Evolutionary conservation across 345 rosid genomes (phyloP).

Genomic region (Rubroshorea leprosula): DNA sequence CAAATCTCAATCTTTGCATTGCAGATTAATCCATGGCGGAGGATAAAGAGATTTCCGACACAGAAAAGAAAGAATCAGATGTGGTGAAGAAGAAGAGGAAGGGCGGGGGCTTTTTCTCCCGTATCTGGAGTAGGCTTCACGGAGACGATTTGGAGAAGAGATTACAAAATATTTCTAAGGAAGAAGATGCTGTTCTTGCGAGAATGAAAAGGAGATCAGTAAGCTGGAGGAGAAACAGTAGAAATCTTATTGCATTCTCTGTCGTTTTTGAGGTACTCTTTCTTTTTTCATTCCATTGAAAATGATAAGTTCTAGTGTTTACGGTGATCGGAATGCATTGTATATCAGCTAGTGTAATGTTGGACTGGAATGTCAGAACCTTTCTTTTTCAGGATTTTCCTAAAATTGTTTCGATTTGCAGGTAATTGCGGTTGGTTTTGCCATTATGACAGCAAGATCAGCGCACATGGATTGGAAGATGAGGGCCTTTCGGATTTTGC

Average conservation of each 20-base stretch:
- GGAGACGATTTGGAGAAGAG: constrained; percentile 93
- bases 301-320: too few relatives aligned
- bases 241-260: constrained; percentile 60
- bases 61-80: constrained; percentile 27
- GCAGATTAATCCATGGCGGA: constrained; percentile 26
- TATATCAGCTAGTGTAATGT: too few relatives aligned
- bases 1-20: too few relatives aligned
- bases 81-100: constrained; percentile 32
- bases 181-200: constrained; percentile 66
- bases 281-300: too few relatives aligned
- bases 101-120: constrained; percentile 53
- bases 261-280: constrained; percentile 64
- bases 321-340: neutral
- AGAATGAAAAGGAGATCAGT: constrained; percentile 63
- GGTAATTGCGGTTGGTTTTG: constrained; percentile 68
- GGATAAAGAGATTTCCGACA: constrained; percentile 27
- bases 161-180: constrained; percentile 68
- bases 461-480: constrained; percentile 60
- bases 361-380: neutral
- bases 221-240: constrained; percentile 53
- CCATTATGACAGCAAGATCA: constrained; percentile 56
- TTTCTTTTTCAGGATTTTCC: neutral
- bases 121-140: constrained; percentile 58
- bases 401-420: constrained; percentile 8
- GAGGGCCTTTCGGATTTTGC: constrained; percentile 61